A percentile compares a stretch with the other conserved stretches of the same genome.
These are phyloP conservation scores for Diaporthe longicolla DNA, from an alignment of 2,329 filamentous ascomycete species.

Conservation along the genomic window DNA sequence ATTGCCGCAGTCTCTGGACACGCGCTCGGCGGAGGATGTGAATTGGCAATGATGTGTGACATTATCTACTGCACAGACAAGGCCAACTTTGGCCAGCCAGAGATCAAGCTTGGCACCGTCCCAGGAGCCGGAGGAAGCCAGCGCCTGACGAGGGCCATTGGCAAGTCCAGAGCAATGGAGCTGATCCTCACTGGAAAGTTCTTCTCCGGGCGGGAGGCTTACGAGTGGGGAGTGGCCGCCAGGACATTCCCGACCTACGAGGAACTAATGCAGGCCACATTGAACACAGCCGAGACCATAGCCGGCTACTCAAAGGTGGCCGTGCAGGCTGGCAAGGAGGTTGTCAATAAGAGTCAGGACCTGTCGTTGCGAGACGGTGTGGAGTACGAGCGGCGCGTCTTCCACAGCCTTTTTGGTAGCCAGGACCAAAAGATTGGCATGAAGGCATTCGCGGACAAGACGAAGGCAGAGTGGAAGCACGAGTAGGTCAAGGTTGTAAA, in stretches of 20 bases:
- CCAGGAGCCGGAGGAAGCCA: constrained; percentile 94
- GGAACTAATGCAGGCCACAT: constrained; percentile 83
- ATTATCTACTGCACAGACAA: constrained; percentile 89
- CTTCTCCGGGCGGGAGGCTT: constrained; percentile 87
- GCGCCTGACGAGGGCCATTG: constrained; percentile 84
- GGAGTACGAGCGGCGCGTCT: constrained; percentile 93
- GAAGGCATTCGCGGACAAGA: constrained; percentile 96
- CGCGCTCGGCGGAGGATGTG: constrained; percentile 94
- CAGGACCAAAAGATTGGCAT: constrained; percentile 98
- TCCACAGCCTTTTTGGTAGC: constrained; percentile 93
- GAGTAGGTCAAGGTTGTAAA: constrained; percentile 63
- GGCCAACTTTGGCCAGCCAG: constrained; percentile 95
- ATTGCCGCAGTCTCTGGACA: constrained; percentile 96
- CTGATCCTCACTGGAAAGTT: constrained; percentile 88
- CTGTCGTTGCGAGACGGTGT: constrained; percentile 88
- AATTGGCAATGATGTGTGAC: constrained; percentile 98
- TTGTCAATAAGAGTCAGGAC: constrained; percentile 99
- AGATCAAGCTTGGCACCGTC: constrained; percentile 94
- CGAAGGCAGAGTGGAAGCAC: constrained; percentile 91
- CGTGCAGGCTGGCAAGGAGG: constrained; percentile 92
- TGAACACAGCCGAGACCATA: constrained; percentile 90
- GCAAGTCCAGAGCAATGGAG: constrained; percentile 92
- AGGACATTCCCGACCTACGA: constrained; percentile 85
- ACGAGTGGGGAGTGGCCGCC: constrained; percentile 90
- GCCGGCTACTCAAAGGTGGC: constrained; percentile 89